Evolutionary conservation across 495 filamentous ascomycete species (phyloP).

Genomic region (Evansstolkia leycettana): DNA sequence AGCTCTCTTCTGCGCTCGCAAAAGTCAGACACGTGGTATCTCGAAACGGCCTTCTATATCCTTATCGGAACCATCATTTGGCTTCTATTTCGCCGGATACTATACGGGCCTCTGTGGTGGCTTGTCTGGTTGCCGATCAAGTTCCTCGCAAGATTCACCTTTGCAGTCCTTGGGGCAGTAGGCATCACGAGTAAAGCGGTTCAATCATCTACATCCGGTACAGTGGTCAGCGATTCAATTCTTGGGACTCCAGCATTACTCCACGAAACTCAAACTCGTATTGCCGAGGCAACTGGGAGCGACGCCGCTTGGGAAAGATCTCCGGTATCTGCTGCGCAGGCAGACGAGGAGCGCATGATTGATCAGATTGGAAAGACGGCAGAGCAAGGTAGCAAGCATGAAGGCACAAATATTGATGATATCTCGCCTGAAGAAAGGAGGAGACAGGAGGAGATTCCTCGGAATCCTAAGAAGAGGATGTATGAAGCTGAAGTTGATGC

Average conservation of each 20-base stretch:
- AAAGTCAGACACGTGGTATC: constrained; percentile 95
- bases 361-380: constrained; percentile 44
- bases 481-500: constrained; percentile 47
- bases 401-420: constrained; percentile 17
- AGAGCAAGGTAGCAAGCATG: constrained; percentile 31
- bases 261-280: constrained; percentile 7
- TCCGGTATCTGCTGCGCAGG: constrained; percentile 8
- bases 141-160: constrained; percentile 37
- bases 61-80: constrained; percentile 65
- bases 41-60: constrained; percentile 76
- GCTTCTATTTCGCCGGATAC: constrained; percentile 69
- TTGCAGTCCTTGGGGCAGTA: constrained; percentile 28
- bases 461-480: constrained; percentile 77
- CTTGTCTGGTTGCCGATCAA: constrained; percentile 69
- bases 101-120: constrained; percentile 90
- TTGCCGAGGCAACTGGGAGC: constrained; percentile 8
- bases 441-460: constrained; percentile 33
- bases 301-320: constrained; percentile 14
- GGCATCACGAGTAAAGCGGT: constrained; percentile 23
- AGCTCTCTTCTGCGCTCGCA: constrained; percentile 69
- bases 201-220: constrained; percentile 11
- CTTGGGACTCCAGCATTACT: constrained; percentile 8
- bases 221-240: background rate
- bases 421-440: constrained; percentile 27
- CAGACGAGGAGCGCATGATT: constrained; percentile 28